A percentile compares a stretch with the other conserved stretches of the same genome.
Evolutionary conservation across 768 basidiomycete species (phyloP).

Genomic region (Lactarius trivialis): DNA sequence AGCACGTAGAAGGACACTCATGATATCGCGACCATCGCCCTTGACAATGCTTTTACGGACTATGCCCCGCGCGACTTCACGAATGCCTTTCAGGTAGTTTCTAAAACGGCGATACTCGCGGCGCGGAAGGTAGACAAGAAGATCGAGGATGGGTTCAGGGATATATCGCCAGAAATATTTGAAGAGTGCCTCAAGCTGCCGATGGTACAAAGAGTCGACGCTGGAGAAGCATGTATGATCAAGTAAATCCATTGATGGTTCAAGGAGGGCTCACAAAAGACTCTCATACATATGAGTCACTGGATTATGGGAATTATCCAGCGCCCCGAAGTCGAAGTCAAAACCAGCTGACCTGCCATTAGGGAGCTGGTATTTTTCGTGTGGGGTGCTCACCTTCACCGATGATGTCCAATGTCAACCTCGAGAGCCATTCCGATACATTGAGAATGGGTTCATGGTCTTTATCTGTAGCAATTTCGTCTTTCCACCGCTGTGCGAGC

Average conservation of each 20-base stretch:
- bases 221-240: slow-evolving; percentile 10
- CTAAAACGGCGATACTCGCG: slow-evolving; percentile 29
- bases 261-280: slow-evolving; percentile 6
- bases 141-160: slow-evolving; percentile 26
- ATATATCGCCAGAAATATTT: slow-evolving; percentile 28
- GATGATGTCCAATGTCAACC: slow-evolving; percentile 29
- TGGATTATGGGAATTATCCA: slow-evolving; percentile 11
- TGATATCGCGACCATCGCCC: slow-evolving; percentile 30
- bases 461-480: slow-evolving; percentile 20
- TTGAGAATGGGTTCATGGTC: slow-evolving; percentile 20
- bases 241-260: not conserved
- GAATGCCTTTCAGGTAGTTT: slow-evolving; percentile 25
- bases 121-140: slow-evolving; percentile 28
- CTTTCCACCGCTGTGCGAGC: slow-evolving; percentile 26
- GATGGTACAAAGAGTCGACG: slow-evolving; percentile 24
- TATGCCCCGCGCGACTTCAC: slow-evolving; percentile 24
- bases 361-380: not conserved
- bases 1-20: slow-evolving; percentile 33
- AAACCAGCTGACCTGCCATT: slow-evolving; percentile 5
- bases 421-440: slow-evolving; percentile 23
- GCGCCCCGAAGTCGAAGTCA: slow-evolving; percentile 14
- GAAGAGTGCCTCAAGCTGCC: slow-evolving; percentile 23
- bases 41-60: slow-evolving; percentile 25
- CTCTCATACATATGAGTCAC: slow-evolving; percentile 11
- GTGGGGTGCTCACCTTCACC: slow-evolving; percentile 25